A percentile compares a stretch with the other conserved stretches of the same genome.
These are phyloP conservation scores for Calamus simplicifolius DNA, from an alignment of 176 grass and related monocot species.

Conservation along the genomic window DNA sequence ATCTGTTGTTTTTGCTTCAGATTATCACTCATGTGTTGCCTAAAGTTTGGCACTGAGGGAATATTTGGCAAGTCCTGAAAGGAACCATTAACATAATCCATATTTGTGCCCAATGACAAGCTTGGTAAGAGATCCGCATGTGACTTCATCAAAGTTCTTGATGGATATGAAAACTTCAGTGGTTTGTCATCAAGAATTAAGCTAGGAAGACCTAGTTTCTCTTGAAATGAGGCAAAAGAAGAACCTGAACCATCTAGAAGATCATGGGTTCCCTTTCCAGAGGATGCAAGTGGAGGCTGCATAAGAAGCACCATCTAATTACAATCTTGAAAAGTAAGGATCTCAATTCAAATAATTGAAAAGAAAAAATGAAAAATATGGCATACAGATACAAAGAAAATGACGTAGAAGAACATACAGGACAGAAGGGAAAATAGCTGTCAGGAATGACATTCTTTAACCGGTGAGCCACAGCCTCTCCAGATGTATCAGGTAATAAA, in stretches of 20 bases:
- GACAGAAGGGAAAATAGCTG: conserved; percentile 80
- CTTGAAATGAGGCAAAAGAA: conserved; percentile 75
- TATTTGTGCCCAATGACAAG: conserved; percentile 44
- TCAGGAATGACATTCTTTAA: conserved; percentile 65
- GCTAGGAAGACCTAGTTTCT: conserved; percentile 77
- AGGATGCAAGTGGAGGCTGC: conserved; percentile 52
- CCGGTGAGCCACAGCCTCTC: conserved; percentile 43
- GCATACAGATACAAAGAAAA: conserved; percentile 15
- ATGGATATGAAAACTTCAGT: conserved; percentile 25
- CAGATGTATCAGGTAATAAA: conserved; percentile 34
- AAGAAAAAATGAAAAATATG: conserved; percentile 4
- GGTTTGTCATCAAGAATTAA: conserved; percentile 48
- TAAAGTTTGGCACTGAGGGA: conserved; percentile 58
- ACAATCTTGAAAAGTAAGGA: too few relatives aligned
- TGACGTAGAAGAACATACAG: conserved; percentile 37
- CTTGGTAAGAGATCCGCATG: conserved; percentile 62
- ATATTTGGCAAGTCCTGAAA: conserved; percentile 41
- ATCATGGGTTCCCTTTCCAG: conserved; percentile 37
- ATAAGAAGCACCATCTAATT: conserved; percentile 24
- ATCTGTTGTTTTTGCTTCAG: conserved; percentile 65
- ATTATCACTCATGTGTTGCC: conserved; percentile 38
- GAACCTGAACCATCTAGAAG: conserved; percentile 38
- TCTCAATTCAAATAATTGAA: background rate
- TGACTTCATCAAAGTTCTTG: conserved; percentile 39
- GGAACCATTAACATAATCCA: conserved; percentile 40